These are phyloP conservation scores for Penicillium macrosclerotiorum DNA, from an alignment of 495 filamentous ascomycete genomes.

Conservation along the genomic window DNA sequence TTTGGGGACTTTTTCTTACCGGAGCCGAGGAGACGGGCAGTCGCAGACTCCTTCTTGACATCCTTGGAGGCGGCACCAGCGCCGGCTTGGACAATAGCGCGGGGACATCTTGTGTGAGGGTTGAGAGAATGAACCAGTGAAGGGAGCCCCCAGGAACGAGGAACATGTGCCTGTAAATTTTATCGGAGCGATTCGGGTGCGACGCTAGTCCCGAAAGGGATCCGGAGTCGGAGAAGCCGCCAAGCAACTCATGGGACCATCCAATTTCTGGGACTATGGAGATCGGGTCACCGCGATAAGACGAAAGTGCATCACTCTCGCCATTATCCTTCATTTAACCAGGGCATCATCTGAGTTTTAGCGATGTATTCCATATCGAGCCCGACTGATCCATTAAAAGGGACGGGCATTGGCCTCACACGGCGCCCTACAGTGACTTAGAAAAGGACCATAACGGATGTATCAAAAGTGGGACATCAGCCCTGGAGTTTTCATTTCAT, in stretches of 20 bases:
- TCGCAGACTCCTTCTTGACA: slow-evolving; percentile 83
- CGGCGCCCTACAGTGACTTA: too few species aligned
- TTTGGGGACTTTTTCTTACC: slow-evolving; percentile 51
- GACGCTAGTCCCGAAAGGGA: slow-evolving; percentile 32
- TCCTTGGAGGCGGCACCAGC: slow-evolving; percentile 56
- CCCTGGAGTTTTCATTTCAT: slow-evolving; percentile 7
- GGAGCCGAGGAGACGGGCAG: slow-evolving; percentile 85
- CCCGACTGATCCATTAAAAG: too few species aligned
- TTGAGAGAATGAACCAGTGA: slow-evolving; percentile 15
- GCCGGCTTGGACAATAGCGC: slow-evolving; percentile 41
- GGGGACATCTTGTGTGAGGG: slow-evolving; percentile 48
- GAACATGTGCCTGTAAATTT: slow-evolving; percentile 26
- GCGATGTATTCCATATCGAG: too few species aligned
- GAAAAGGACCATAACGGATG: background rate
- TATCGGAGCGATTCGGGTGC: slow-evolving; percentile 18
- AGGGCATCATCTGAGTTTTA: too few species aligned
- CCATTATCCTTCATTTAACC: too few species aligned
- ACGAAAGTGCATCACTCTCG: too few species aligned
- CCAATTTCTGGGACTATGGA: too few species aligned
- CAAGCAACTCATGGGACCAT: too few species aligned
- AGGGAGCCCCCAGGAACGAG: slow-evolving; percentile 10
- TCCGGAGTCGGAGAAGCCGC: slow-evolving; percentile 23
- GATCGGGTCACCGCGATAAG: too few species aligned
- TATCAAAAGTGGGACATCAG: background rate
- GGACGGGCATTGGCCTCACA: too few species aligned